Percentiles rank a stretch among this genome's conserved stretches.
These are phyloP conservation scores for Grosmannia clavigera DNA, from an alignment of 2,329 filamentous ascomycete species.

Conservation along the genomic window DNA sequence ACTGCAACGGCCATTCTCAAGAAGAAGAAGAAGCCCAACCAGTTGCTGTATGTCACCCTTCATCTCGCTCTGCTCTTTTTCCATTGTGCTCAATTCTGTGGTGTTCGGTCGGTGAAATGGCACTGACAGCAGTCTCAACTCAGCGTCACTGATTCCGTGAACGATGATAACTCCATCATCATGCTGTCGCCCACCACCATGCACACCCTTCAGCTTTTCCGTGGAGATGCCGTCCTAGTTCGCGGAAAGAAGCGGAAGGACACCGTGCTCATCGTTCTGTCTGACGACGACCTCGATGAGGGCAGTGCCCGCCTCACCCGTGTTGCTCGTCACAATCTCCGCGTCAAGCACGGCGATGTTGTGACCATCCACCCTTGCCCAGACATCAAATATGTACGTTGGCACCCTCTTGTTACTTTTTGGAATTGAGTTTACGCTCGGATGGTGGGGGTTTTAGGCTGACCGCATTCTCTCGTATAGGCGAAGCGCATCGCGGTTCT, in stretches of 20 bases:
- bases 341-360: slow-evolving; percentile 96
- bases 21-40: slow-evolving; percentile 99
- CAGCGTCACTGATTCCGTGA: slow-evolving; percentile 94
- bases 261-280: slow-evolving; percentile 92
- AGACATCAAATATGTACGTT: slow-evolving; percentile 91
- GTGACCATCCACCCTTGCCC: slow-evolving; percentile 96
- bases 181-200: slow-evolving; percentile 97
- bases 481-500: slow-evolving; percentile 98
- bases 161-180: slow-evolving; percentile 99
- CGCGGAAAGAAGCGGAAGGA: slow-evolving; percentile 99
- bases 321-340: slow-evolving; percentile 94
- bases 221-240: slow-evolving; percentile 93
- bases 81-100: not conserved
- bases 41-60: slow-evolving; percentile 61
- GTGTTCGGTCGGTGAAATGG: not conserved
- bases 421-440: slow-evolving; percentile 4
- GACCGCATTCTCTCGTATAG: slow-evolving; percentile 30
- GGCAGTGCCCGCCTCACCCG: slow-evolving; percentile 96
- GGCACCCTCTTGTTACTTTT: not conserved
- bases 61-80: too few relatives aligned
- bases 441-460: slow-evolving; percentile 10
- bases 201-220: slow-evolving; percentile 96
- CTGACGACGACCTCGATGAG: slow-evolving; percentile 95
- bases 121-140: not conserved
- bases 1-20: slow-evolving; percentile 93